Percentiles rank a stretch among this genome's conserved stretches.
Evolutionary conservation across 257 asterid species (phyloP).

Genomic region (Capsicum chinense): DNA sequence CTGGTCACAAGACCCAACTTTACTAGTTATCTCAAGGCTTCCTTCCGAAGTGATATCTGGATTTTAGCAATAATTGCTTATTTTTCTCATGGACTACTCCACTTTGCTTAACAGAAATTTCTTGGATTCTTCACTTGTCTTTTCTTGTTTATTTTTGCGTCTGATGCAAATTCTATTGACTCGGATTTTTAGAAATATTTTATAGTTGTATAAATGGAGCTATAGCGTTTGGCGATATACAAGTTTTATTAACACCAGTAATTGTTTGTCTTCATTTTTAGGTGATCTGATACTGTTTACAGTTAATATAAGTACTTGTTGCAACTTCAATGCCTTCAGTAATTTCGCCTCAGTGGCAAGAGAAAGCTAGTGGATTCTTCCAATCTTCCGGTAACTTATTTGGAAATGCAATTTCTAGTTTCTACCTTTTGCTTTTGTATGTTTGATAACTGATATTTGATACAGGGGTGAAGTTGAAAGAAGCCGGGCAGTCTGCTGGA

Average conservation of each 20-base stretch:
- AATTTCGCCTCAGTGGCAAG: constrained; percentile 85
- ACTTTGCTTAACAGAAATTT: background rate
- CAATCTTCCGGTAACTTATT: constrained; percentile 73
- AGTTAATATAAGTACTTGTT: constrained; percentile 31
- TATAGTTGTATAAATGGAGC: constrained; percentile 8
- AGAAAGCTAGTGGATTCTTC: constrained; percentile 78
- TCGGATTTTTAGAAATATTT: background rate
- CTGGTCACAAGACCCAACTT: too few species aligned
- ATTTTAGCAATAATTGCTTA: background rate
- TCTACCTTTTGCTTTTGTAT: constrained; percentile 4
- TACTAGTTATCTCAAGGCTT: too few species aligned
- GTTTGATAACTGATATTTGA: constrained; percentile 16
- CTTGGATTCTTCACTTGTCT: background rate
- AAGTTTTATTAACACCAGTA: background rate
- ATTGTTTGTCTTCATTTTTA: background rate
- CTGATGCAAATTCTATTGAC: background rate
- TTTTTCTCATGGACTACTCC: background rate
- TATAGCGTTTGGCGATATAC: background rate
- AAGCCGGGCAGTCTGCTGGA: constrained; percentile 85
- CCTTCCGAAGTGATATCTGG: background rate
- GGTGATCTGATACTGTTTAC: constrained; percentile 12
- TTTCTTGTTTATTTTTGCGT: constrained; percentile 5
- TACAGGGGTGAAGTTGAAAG: constrained; percentile 81
- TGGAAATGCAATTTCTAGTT: background rate
- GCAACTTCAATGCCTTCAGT: constrained; percentile 67